Percentiles rank a stretch among this genome's conserved stretches.
phyloP scores from a whole-genome alignment of 2,329 filamentous ascomycete species.

The Elsinoe australis region DNA sequence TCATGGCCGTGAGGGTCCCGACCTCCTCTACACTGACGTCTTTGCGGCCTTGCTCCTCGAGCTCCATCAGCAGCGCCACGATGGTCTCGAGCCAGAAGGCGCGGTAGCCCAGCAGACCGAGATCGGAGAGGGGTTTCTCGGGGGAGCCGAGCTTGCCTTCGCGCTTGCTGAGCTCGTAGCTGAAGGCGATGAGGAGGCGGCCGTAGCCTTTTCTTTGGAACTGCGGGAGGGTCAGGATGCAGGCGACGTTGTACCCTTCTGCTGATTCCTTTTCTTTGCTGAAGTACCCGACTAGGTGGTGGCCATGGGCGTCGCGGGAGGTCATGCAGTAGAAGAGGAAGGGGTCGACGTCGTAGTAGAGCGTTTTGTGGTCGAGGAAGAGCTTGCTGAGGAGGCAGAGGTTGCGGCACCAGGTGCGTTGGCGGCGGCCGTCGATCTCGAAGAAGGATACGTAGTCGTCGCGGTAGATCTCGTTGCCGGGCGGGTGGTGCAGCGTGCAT shows the following conservation, averaged over 20 bases:
- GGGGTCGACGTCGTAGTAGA: constrained; percentile 99
- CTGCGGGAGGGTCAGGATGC: constrained; percentile 92
- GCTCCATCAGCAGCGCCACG: constrained; percentile 72
- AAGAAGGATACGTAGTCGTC: constrained; percentile 93
- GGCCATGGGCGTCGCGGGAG: constrained; percentile 76
- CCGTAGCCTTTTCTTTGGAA: constrained; percentile 95
- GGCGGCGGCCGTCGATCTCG: constrained; percentile 89
- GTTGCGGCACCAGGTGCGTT: constrained; percentile 94
- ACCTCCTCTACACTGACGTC: constrained; percentile 78
- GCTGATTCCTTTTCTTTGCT: constrained; percentile 97
- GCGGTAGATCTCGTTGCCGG: constrained; percentile 96
- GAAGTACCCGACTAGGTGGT: constrained; percentile 97
- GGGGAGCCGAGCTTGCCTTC: constrained; percentile 93
- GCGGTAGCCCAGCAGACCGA: constrained; percentile 86
- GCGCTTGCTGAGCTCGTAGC: constrained; percentile 90
- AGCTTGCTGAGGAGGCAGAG: constrained; percentile 90
- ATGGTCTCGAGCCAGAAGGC: constrained; percentile 98
- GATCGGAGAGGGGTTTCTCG: constrained; percentile 90
- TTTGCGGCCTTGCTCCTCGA: constrained; percentile 50
- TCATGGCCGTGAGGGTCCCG: constrained; percentile 77
- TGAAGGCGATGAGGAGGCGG: constrained; percentile 89
- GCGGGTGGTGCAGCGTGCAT: constrained; percentile 84
- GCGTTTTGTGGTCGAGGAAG: constrained; percentile 94
- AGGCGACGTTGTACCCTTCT: constrained; percentile 95
- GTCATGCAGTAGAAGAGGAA: constrained; percentile 99